Base-by-base conservation (phyloP, 768 basidiomycete species). In the Kwoniella sp. region DNA sequence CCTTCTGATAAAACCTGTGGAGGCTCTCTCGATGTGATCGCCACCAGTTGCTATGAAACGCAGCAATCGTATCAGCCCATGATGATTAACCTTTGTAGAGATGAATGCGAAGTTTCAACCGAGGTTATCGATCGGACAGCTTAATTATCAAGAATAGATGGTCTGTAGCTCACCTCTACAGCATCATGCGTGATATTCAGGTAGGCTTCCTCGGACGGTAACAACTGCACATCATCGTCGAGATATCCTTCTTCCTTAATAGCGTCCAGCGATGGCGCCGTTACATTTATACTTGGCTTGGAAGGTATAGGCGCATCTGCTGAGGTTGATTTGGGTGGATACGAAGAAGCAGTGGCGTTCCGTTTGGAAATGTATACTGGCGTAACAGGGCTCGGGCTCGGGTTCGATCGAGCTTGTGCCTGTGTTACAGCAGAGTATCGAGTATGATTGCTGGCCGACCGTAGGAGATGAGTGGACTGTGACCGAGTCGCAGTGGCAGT, bases 1-100 rank as follows among this genome's bases (percentile, higher is more conserved):
- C 65, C 71, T 48, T 73, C 47, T 24, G 44, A 64, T 7, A 72
- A 26, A 0, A 86, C 79, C 68, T 89, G 84, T 10, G 86, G 82
- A 9, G 76, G 71, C 73, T 90, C 85, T 40, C 86, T 83, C n/a
- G 83, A 72, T 10, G 90, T 85, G 62, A 96, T 90, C 48, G 81
- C 79, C 48, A 83, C 83, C 1, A 96, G 83, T 89, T 92, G 91
- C 92, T 95, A 47, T 17, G 21, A 22, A 17, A 15, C 22, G 33
- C n/a, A n/a, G n/a, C n/a, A 33, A 13, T 33, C 33, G 33, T 33
- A 33, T 33, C 33, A 44, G 40, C 40, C 7, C 3, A 19, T 19
- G 40, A 33, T 33, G 13, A 33, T 13, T 6, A 5, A 5, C 5
- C 33, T 33, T 5, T 13, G 13, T 33, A 5, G 13, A 33, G 33